A percentile compares a stretch with the other conserved stretches of the same genome.
These are phyloP conservation scores for Aspergillus terreus DNA, from an alignment of 2,329 filamentous ascomycete species.

Conservation along the genomic window DNA sequence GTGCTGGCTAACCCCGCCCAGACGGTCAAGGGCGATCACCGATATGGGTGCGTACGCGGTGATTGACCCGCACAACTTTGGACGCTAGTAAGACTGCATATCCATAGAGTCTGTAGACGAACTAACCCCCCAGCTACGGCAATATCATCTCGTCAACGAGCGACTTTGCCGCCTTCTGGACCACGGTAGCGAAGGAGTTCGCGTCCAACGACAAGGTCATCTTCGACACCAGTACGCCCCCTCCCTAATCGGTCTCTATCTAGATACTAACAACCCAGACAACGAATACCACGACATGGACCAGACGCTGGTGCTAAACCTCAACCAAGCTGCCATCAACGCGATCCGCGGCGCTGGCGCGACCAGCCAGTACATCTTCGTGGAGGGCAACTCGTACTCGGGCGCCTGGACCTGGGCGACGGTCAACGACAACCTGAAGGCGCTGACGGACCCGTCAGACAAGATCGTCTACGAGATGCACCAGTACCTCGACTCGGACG, in stretches of 20 bases:
- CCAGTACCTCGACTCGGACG: slow-evolving; percentile 57
- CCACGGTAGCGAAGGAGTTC: slow-evolving; percentile 53
- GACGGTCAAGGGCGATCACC: slow-evolving; percentile 36
- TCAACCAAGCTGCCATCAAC: slow-evolving; percentile 63
- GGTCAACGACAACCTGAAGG: slow-evolving; percentile 40
- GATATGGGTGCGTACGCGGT: slow-evolving; percentile 50
- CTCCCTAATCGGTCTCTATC: not conserved
- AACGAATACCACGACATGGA: slow-evolving; percentile 65
- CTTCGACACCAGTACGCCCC: slow-evolving; percentile 53
- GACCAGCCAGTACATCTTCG: slow-evolving; percentile 55
- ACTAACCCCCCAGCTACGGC: slow-evolving; percentile 8
- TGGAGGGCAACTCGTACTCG: slow-evolving; percentile 51
- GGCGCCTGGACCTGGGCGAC: slow-evolving; percentile 49
- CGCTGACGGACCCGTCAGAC: slow-evolving; percentile 49
- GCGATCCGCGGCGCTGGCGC: slow-evolving; percentile 59
- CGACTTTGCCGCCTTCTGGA: slow-evolving; percentile 57
- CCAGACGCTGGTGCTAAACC: slow-evolving; percentile 54
- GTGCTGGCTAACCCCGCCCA: slow-evolving; percentile 6
- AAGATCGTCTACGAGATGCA: slow-evolving; percentile 61
- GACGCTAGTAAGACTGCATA: slow-evolving; percentile 24
- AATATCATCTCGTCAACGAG: slow-evolving; percentile 36
- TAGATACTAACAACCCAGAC: slow-evolving; percentile 31
- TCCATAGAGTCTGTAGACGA: too few species aligned
- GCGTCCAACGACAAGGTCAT: slow-evolving; percentile 53
- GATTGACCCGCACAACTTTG: slow-evolving; percentile 61